Conservation (phyloP, 2,329 filamentous ascomycete genomes). For the Didymella arachidicola region DNA sequence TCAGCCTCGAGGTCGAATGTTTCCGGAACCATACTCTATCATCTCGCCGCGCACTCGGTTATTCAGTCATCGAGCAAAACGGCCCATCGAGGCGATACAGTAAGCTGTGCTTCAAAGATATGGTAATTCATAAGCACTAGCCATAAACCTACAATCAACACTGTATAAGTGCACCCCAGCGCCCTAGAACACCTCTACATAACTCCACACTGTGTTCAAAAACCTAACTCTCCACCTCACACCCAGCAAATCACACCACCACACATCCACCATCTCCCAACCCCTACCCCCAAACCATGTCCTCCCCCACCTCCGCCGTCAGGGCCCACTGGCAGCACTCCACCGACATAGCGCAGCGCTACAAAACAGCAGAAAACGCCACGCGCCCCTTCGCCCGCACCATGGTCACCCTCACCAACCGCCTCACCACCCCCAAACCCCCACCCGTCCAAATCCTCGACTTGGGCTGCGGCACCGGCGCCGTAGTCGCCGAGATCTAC, state of each 20-base stretch:
- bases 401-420: slow-evolving; percentile 20
- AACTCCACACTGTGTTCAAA: not conserved
- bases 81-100: not conserved
- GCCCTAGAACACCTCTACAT: not conserved
- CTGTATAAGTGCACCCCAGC: not conserved
- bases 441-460: slow-evolving; percentile 30
- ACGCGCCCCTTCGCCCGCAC: slow-evolving; percentile 30
- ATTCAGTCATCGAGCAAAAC: not conserved
- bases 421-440: slow-evolving; percentile 1
- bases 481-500: slow-evolving; percentile 32
- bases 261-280: not conserved
- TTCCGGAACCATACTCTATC: not conserved
- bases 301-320: not conserved
- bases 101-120: not conserved
- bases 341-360: slow-evolving; percentile 24
- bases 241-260: not conserved
- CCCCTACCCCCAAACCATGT: not conserved
- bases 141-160: not conserved
- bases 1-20: not conserved
- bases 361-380: slow-evolving; percentile 30
- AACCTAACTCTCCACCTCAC: not conserved
- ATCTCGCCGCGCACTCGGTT: slow-evolving; percentile 5
- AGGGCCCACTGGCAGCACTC: slow-evolving; percentile 7
- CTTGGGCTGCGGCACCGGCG: slow-evolving; percentile 39
- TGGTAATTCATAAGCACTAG: slow-evolving; percentile 1